Evolutionary conservation across 805 yeast genomes (phyloP), one percentile per base, ranked within the genome.

Genomic region (Candida pseudofarinosa): DNA sequence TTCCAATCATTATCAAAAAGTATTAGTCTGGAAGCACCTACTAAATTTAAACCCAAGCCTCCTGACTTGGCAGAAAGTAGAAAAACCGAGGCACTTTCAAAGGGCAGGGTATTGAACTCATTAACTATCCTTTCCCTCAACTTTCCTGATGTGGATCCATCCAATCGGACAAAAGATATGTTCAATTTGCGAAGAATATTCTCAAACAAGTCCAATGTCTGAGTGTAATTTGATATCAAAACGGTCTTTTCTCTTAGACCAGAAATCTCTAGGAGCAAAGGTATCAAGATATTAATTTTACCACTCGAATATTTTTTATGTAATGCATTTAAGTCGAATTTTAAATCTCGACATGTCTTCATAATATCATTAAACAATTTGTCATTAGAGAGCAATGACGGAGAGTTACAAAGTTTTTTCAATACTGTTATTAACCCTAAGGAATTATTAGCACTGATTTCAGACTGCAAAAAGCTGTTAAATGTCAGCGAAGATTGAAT

Each of bases 1-100:
- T 93, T 93, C 99, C 99, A 93, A 56, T 93, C 98, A 49, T 93
- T 88, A 58, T 93, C 99, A 56, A 87, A 85, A 17, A 93, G 65
- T 4, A 93, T 74, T 33, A 93, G 65, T 19, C 98, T 66, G 0
- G 95, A 87, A 0, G 95, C 99, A 0, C 98, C 99, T 28, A 87
- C 76, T 28, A 93, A 67, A 55, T 93, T 93, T 34, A 93, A 69
- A 0, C 99, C 99, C 46, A 85, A 82, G 0, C 99, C 99, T 3
- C 99, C 99, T 3, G 96, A 82, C 59, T 89, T 88, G 0, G 97
- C 85, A 3, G 96, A 87, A 10, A 93, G 62, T 10, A 93, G 63
- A 51, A 93, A 88, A 0, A 83, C 83, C 55, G 85, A 79, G 2
- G 69, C 56, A 0, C 72, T 45, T 19, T 20, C 13, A 13, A 28